Conservation (phyloP, 805 yeast species). For the Monosporozyma siamensis region DNA sequence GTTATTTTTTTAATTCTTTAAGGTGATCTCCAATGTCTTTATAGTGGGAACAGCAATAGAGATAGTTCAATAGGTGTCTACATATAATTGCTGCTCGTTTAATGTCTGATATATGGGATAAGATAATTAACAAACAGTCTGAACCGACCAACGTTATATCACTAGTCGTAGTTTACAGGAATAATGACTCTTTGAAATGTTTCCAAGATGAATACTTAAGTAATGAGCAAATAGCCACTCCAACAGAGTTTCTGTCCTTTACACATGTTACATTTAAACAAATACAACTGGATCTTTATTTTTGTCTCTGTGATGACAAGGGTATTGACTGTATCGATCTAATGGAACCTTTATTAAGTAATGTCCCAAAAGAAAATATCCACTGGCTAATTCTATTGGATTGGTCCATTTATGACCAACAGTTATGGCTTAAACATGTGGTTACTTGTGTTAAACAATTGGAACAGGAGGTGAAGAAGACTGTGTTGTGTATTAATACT, state of each 20-base stretch:
- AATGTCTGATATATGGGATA: not conserved
- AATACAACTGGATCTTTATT: not conserved
- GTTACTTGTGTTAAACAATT: constrained; percentile 1
- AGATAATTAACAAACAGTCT: not conserved
- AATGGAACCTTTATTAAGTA: not conserved
- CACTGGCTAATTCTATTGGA: constrained; percentile 16
- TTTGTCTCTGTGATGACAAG: not conserved
- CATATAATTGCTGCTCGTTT: too few species aligned
- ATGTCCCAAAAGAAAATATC: not conserved
- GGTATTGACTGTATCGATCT: not conserved
- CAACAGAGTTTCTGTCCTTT: not conserved
- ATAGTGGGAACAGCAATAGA: too few species aligned
- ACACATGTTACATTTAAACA: not conserved
- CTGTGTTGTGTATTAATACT: constrained; percentile 13
- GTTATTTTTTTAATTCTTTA: too few species aligned
- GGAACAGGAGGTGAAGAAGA: constrained; percentile 3
- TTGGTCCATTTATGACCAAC: constrained; percentile 17
- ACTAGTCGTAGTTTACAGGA: not conserved
- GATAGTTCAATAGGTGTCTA: too few species aligned
- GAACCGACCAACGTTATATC: not conserved
- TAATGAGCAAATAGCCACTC: not conserved
- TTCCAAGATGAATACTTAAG: not conserved
- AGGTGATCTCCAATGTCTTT: too few species aligned
- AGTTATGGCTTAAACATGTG: constrained; percentile 16
- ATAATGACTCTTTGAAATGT: not conserved